Evolutionary conservation across 345 rosid species (phyloP).

Genomic region (Erysimum cheiranthoides): DNA sequence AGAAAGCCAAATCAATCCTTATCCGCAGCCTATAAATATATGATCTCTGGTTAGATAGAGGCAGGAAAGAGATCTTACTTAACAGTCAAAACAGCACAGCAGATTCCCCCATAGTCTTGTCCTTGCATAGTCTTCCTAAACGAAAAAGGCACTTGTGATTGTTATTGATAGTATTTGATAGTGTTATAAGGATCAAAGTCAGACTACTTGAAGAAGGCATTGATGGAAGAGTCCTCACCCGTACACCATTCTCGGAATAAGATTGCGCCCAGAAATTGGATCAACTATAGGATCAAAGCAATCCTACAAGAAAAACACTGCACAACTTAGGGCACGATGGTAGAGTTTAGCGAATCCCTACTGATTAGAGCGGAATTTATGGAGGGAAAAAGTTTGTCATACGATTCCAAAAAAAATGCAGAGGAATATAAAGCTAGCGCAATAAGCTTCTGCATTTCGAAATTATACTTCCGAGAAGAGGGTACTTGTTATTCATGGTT

Average conservation of each 20-base stretch:
- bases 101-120: constrained; percentile 91
- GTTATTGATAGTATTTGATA: constrained; percentile 8
- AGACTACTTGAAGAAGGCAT: constrained; percentile 16
- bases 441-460: constrained; percentile 10
- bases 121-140: constrained; percentile 73
- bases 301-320: constrained; percentile 58
- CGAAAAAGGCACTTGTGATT: background rate
- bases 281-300: constrained; percentile 91
- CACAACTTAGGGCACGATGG: constrained; percentile 8
- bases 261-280: constrained; percentile 72
- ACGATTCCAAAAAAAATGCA: constrained; percentile 15
- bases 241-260: constrained; percentile 89
- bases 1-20: constrained; percentile 34
- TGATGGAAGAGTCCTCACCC: constrained; percentile 65
- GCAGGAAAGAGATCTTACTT: constrained; percentile 59
- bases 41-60: constrained; percentile 2
- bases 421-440: constrained; percentile 18
- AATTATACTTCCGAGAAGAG: background rate
- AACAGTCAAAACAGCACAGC: constrained; percentile 81
- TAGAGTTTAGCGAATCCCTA: constrained; percentile 13
- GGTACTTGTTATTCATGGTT: constrained; percentile 15
- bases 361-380: background rate
- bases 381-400: constrained; percentile 12
- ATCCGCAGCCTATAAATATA: background rate
- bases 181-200: constrained; percentile 9